Evolutionary conservation across 2,329 filamentous ascomycete species (phyloP).

Genomic region (Aspergillus ruber): DNA sequence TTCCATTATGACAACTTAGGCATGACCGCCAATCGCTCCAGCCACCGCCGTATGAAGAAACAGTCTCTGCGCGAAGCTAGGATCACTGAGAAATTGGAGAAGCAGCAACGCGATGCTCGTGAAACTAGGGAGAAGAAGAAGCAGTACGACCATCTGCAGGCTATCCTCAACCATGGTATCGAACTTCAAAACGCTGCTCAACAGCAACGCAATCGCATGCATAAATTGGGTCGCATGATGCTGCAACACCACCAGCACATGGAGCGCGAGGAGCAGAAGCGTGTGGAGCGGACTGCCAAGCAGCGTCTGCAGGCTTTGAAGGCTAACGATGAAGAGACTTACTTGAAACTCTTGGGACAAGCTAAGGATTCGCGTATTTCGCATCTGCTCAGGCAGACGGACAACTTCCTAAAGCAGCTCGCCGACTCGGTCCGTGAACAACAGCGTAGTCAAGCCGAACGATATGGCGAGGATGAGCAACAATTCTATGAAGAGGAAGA

Average conservation of each 20-base stretch:
- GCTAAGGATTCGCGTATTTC: constrained; percentile 99
- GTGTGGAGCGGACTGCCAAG: constrained; percentile 94
- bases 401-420: constrained; percentile 93
- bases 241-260: constrained; percentile 86
- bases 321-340: constrained; percentile 98
- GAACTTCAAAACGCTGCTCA: constrained; percentile 66
- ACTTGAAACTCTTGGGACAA: constrained; percentile 94
- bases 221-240: constrained; percentile 88
- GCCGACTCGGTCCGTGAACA: constrained; percentile 91
- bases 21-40: constrained; percentile 89
- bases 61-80: constrained; percentile 90
- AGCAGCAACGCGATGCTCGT: constrained; percentile 92
- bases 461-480: constrained; percentile 62
- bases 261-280: constrained; percentile 98
- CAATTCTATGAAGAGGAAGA: constrained; percentile 57
- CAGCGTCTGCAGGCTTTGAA: constrained; percentile 98
- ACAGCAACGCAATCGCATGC: constrained; percentile 65
- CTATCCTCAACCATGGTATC: constrained; percentile 73
- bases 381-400: constrained; percentile 90
- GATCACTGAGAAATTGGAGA: constrained; percentile 98
- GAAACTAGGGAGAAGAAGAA: constrained; percentile 98
- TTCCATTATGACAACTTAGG: constrained; percentile 92
- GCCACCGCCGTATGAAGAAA: constrained; percentile 94
- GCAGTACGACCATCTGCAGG: constrained; percentile 83
- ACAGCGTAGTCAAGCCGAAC: constrained; percentile 73